Percentiles rank a stretch among this genome's conserved stretches.
phyloP scores from a whole-genome alignment of 2,329 filamentous ascomycete species.

The Fusarium proliferatum region DNA sequence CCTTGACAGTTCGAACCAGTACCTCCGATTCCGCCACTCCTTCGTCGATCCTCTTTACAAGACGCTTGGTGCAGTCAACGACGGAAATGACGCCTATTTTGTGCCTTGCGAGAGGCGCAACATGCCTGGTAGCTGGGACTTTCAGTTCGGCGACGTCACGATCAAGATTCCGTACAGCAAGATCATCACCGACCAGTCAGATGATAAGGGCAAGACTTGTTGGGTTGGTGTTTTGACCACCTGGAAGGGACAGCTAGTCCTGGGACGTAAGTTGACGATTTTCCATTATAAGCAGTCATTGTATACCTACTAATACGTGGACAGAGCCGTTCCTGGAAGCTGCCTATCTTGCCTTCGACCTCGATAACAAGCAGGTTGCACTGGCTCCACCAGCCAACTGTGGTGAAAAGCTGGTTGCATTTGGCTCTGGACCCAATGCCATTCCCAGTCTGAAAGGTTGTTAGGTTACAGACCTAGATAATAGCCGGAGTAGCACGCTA shows the following conservation, averaged over 20 bases:
- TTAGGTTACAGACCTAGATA: no score
- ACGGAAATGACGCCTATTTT: not conserved
- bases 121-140: not conserved
- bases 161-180: not conserved
- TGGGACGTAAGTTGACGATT: not conserved
- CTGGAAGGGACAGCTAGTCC: not conserved
- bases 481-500: no score
- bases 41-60: not conserved
- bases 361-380: not conserved
- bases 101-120: not conserved
- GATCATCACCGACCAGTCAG: not conserved
- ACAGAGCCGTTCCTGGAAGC: not conserved
- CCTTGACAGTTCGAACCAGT: not conserved
- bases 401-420: not conserved
- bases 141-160: not conserved
- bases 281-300: no score
- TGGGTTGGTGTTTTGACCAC: not conserved
- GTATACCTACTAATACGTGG: no score
- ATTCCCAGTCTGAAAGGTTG: not conserved
- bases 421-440: not conserved
- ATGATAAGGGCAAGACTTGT: not conserved
- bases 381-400: not conserved
- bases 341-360: not conserved
- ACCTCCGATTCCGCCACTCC: not conserved
- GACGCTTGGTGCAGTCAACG: not conserved